phyloP scores from a whole-genome alignment of 345 rosid genomes.

The Boechera retrofracta region DNA sequence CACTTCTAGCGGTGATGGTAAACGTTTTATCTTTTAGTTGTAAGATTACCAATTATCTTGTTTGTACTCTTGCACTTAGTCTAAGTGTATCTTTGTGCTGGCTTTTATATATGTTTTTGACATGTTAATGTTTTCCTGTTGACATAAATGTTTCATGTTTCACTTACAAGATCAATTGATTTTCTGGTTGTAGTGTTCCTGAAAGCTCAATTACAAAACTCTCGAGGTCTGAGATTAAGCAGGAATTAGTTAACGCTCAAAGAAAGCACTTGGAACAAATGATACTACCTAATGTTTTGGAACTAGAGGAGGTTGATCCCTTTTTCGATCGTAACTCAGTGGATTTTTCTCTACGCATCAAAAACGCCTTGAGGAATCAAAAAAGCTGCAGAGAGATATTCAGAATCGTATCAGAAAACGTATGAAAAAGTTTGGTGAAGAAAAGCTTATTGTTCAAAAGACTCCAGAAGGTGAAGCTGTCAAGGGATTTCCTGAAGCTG shows the following conservation, averaged over 20 bases:
- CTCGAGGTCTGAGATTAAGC: constrained; percentile 68
- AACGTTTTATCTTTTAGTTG: constrained; percentile 16
- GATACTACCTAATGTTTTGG: constrained; percentile 73
- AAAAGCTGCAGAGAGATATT: constrained; percentile 70
- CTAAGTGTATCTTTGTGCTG: constrained; percentile 24
- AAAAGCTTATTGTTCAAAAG: constrained; percentile 66
- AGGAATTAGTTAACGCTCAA: constrained; percentile 75
- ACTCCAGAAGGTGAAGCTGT: constrained; percentile 77
- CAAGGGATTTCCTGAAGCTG: constrained; percentile 89
- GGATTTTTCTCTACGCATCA: constrained; percentile 66
- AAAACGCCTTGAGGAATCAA: constrained; percentile 72
- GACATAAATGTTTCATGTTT: constrained; percentile 23
- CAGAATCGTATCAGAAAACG: constrained; percentile 68
- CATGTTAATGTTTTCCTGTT: constrained; percentile 18
- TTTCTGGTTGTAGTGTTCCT: constrained; percentile 56
- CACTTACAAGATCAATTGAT: constrained; percentile 33
- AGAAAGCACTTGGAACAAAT: constrained; percentile 73
- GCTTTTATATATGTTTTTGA: not conserved
- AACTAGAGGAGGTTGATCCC: constrained; percentile 70
- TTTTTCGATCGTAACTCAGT: constrained; percentile 59
- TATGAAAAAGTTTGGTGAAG: constrained; percentile 78
- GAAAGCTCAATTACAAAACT: constrained; percentile 58
- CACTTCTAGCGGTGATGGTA: constrained; percentile 14
- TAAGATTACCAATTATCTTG: constrained; percentile 1
- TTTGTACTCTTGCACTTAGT: constrained; percentile 7